Evolutionary conservation across 2,329 filamentous ascomycete species (phyloP), one percentile per base, ranked within the genome.

Genomic region (Colletotrichum echinochloae): DNA sequence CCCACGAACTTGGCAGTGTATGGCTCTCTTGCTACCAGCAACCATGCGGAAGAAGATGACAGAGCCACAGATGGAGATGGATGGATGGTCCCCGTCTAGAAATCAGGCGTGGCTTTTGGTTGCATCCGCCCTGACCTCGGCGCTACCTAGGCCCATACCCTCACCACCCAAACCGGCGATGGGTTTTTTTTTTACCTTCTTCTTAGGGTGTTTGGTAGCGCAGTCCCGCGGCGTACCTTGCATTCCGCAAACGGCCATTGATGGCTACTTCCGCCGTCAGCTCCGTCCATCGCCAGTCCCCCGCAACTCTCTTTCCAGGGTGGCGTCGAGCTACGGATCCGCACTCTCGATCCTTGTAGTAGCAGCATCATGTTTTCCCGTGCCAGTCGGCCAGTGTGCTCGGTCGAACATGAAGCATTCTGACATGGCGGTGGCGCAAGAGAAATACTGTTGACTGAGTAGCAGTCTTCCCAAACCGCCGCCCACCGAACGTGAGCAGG

Each of bases 51-150:
- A 61, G 41, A 49, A 28, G 28, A 28, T 41, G 26, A 23, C 33
- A 26, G 48, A 55, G 23, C 16, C 30, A 30, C 35, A 44, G 44
- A 23, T 48, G 37, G 39, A 37, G 28, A 18, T 26, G 23, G 18
- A 44, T 44, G 3, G 9, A 46, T 23, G 44, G 16, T 52, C 64
- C 37, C 52, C 30, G 68, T 68, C 57, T 67, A 52, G n/a, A 41
- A 59, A 60, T 68, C 68, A 71, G 68, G 64, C 63, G 68, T 71
- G 68, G 68, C 68, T 71, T 71, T 68, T 68, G 57, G 26, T 37
- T 68, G n/a, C n/a, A n/a, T 49, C 52, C 64, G 57, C 28, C 57
- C 64, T 46, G 59, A 57, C 51, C 57, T 61, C 65, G 59, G 59
- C 59, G 65, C 64, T 5, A 46, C n/a, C 16, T 39, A 71, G n/a